Percentiles rank a stretch among this genome's conserved stretches.
Evolutionary conservation across 331 rosid species (phyloP).

Genomic region (Quercus tomentella): DNA sequence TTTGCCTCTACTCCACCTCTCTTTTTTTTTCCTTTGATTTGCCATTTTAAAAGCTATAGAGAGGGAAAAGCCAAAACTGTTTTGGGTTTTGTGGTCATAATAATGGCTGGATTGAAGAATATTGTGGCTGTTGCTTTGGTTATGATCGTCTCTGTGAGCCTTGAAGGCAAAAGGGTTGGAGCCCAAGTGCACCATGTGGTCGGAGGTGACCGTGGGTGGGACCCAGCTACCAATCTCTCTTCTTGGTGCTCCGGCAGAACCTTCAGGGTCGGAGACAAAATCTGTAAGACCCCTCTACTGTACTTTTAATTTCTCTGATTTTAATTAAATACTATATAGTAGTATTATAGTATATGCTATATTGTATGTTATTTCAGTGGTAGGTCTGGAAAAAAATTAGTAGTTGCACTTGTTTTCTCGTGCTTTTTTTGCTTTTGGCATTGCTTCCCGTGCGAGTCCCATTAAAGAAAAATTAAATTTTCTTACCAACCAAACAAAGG

Average conservation of each 20-base stretch:
- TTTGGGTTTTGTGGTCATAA: not conserved
- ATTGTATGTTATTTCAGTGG: no score
- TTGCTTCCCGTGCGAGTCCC: no score
- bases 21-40: not conserved
- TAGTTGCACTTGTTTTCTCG: no score
- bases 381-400: no score
- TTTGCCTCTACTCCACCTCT: not conserved
- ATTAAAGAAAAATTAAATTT: not conserved
- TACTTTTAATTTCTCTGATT: not conserved
- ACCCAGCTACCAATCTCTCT: slow-evolving; percentile 40
- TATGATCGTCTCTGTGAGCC: slow-evolving; percentile 1
- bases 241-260: slow-evolving; percentile 58
- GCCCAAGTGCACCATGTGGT: slow-evolving; percentile 64
- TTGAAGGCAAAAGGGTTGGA: slow-evolving; percentile 29
- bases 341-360: no score
- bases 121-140: slow-evolving; percentile 7
- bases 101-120: slow-evolving; percentile 10
- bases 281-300: slow-evolving; percentile 47
- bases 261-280: slow-evolving; percentile 69
- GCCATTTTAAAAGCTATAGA: not conserved
- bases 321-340: no score
- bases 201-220: slow-evolving; percentile 90
- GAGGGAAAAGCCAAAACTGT: not conserved
- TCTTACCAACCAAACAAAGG: not conserved
- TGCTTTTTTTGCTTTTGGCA: no score